Base-by-base conservation (phyloP, 805 yeast genomes). In the Ogataea trehaloabstinens region DNA sequence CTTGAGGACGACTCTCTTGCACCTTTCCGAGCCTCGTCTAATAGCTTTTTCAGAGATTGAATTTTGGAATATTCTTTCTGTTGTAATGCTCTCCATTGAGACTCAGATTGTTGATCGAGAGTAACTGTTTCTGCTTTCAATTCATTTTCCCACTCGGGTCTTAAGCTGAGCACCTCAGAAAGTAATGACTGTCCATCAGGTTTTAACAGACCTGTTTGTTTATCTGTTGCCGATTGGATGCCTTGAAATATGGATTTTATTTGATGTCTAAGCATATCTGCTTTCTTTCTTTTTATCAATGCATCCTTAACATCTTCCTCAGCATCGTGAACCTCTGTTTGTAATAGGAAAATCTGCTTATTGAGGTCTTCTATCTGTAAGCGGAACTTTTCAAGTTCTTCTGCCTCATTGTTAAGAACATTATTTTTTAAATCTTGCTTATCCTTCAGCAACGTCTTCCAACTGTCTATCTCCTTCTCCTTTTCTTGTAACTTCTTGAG, bases 31-130 rank as follows among this genome's bases (percentile, higher is more conserved):
- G 31, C 28, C 8, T 46, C 52, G 11, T 52, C 52, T n/a, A 51
- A 34, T 21, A 54, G 49, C 13, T 49, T 52, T 18, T 56, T 47
- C 24, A 58, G 46, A 13, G 52, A 41, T 16, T 55, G 49, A 37
- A 64, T 56, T 25, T 58, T 53, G 10, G 50, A 45, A 21, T 55
- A 63, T 40, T 67, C 71, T 24, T 56, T 54, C 41, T 64, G 67
- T 38, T 64, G 71, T 24, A 58, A 51, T 2, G 66, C 63, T 46
- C 67, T 58, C 71, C 70, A 68, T 37, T 58, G 60, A 3, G 67
- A 58, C 37, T 67, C 71, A 6, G 61, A 42, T 28, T 49, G 55
- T 16, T 62, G 52, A 44, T 68, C 74, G 6, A 48, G 42, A 12
- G 46, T 48, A 1, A 52, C 31, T 6, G 65, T 40, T 24, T 67